A percentile compares a stretch with the other conserved stretches of the same genome.
These are phyloP conservation scores for Boletus tomentosulus DNA, from an alignment of 768 basidiomycete genomes.

Conservation along the genomic window DNA sequence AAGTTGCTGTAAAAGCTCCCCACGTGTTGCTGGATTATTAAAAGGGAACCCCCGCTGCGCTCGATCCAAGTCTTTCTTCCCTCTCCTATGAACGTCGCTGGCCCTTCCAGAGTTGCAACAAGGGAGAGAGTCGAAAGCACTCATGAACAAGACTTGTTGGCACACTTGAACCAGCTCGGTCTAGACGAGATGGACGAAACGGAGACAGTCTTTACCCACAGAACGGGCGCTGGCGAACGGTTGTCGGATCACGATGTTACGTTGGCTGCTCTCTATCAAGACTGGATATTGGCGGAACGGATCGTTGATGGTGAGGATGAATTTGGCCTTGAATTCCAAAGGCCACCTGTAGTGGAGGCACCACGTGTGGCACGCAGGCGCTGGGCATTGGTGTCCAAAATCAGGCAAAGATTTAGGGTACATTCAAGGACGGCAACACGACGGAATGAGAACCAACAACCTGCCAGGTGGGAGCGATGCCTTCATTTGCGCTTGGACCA, in stretches of 20 bases:
- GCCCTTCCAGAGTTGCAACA: slow-evolving; percentile 16
- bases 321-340: background rate
- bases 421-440: slow-evolving; percentile 2
- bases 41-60: background rate
- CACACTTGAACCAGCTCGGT: slow-evolving; percentile 18
- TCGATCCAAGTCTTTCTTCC: slow-evolving; percentile 8
- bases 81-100: slow-evolving; percentile 24
- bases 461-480: slow-evolving; percentile 8
- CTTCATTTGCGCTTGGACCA: background rate
- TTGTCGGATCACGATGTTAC: slow-evolving; percentile 23
- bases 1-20: background rate
- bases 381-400: background rate
- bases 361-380: background rate
- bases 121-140: slow-evolving; percentile 17
- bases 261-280: slow-evolving; percentile 15
- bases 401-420: background rate
- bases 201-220: slow-evolving; percentile 4
- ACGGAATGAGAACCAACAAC: background rate
- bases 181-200: slow-evolving; percentile 19
- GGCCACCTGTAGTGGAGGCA: background rate
- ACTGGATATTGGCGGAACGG: slow-evolving; percentile 18
- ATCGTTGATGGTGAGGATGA: slow-evolving; percentile 13
- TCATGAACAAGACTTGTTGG: slow-evolving; percentile 25
- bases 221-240: background rate
- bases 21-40: slow-evolving; percentile 3